phyloP scores from a whole-genome alignment of 1,284 basidiomycete genomes.

The Fomes fomentarius region DNA sequence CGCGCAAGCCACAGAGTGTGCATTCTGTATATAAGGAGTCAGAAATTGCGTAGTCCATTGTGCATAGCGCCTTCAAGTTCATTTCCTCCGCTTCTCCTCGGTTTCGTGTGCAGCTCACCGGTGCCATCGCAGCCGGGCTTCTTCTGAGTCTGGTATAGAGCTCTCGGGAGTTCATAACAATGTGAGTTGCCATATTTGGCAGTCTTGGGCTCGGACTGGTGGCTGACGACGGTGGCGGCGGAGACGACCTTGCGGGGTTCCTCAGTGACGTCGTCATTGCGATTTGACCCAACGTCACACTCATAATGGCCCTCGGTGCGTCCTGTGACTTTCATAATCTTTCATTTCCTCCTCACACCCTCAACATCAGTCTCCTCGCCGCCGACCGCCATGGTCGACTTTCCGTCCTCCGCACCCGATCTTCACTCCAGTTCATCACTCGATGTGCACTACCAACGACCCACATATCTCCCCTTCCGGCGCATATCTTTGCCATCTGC shows the following conservation, averaged over 20 bases:
- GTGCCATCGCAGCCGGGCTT: neutral
- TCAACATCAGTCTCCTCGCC: constrained; percentile 18
- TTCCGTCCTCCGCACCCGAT: constrained; percentile 33
- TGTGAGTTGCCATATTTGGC: constrained; percentile 12
- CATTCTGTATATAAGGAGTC: neutral
- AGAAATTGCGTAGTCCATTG: neutral
- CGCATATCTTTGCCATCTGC: constrained; percentile 74
- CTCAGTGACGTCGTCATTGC: constrained; percentile 10
- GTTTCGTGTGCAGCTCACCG: neutral
- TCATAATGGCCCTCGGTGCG: constrained; percentile 21
- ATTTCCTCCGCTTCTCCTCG: neutral
- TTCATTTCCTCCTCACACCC: neutral
- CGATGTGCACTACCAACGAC: constrained; percentile 31
- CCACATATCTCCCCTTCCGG: constrained; percentile 66
- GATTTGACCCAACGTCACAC: neutral
- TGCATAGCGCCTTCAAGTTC: too few relatives aligned
- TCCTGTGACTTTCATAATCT: neutral
- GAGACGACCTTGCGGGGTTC: constrained; percentile 1
- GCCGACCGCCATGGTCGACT: constrained; percentile 34
- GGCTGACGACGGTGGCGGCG: constrained; percentile 28
- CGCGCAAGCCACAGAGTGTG: neutral
- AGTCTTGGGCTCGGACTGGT: constrained; percentile 8
- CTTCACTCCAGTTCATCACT: constrained; percentile 21
- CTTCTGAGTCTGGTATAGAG: neutral
- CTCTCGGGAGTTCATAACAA: neutral